phyloP scores from a whole-genome alignment of 495 filamentous ascomycete species.

The Penicillium macrosclerotiorum region DNA sequence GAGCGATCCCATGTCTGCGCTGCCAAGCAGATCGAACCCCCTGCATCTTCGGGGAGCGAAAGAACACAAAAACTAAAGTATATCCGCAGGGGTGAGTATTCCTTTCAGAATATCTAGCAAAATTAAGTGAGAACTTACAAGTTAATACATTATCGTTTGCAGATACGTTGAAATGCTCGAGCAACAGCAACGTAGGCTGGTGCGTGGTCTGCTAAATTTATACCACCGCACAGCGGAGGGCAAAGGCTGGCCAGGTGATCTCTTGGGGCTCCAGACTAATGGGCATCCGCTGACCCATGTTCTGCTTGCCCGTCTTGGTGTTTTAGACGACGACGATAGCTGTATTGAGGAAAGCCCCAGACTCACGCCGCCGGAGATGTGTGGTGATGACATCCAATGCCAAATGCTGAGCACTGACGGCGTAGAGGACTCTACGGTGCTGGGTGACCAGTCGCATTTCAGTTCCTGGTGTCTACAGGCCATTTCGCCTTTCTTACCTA shows the following conservation, averaged over 20 bases:
- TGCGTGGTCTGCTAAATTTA: slow-evolving; percentile 57
- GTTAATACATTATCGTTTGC: slow-evolving; percentile 13
- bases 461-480: no score
- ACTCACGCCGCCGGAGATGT: no score
- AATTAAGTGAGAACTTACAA: no score
- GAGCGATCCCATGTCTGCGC: slow-evolving; percentile 55
- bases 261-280: slow-evolving; percentile 47
- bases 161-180: slow-evolving; percentile 71
- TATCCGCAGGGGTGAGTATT: slow-evolving; percentile 63
- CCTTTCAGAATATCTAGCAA: slow-evolving; percentile 10
- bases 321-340: slow-evolving; percentile 37
- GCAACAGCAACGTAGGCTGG: slow-evolving; percentile 62
- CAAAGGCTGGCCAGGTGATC: slow-evolving; percentile 54
- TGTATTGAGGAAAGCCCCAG: no score
- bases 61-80: slow-evolving; percentile 59
- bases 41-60: slow-evolving; percentile 61
- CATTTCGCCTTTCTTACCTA: no score
- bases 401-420: no score
- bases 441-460: no score
- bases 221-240: slow-evolving; percentile 51
- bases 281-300: slow-evolving; percentile 66
- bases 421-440: no score
- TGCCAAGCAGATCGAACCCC: slow-evolving; percentile 58
- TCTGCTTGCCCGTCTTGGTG: slow-evolving; percentile 57
- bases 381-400: no score